Conservation (phyloP, 176 grass and related monocot species). For the Phoenix dactylifera region DNA sequence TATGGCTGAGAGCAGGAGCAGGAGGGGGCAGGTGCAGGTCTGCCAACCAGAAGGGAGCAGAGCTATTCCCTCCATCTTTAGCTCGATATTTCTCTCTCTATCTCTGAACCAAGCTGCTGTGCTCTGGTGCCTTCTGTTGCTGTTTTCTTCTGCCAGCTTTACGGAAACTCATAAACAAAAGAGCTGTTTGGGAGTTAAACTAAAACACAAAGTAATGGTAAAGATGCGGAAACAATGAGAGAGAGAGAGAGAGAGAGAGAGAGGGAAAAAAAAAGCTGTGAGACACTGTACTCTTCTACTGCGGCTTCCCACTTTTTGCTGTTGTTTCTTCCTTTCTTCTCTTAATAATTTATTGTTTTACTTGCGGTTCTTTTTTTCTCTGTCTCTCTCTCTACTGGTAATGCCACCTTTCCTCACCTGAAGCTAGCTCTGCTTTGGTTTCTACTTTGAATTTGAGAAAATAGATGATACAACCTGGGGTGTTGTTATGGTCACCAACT, state of each 20-base stretch:
- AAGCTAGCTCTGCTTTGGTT: too few species aligned
- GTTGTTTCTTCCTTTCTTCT: constrained; percentile 2
- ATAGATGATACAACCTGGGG: too few species aligned
- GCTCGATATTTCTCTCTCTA: constrained; percentile 20
- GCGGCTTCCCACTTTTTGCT: constrained; percentile 9
- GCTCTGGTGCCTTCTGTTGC: constrained; percentile 66
- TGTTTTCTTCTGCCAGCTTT: constrained; percentile 51
- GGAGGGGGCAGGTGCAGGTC: neutral
- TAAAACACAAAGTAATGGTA: constrained; percentile 7
- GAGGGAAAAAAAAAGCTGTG: neutral
- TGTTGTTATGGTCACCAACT: too few species aligned
- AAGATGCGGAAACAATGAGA: constrained; percentile 8
- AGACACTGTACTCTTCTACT: constrained; percentile 1
- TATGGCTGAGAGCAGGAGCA: constrained; percentile 1
- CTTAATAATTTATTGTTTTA: too few species aligned
- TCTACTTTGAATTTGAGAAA: too few species aligned
- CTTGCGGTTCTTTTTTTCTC: too few species aligned
- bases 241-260: constrained; percentile 5
- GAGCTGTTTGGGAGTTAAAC: constrained; percentile 11
- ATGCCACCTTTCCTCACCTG: too few species aligned
- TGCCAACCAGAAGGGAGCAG: neutral
- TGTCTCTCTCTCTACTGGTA: too few species aligned
- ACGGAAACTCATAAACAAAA: constrained; percentile 81
- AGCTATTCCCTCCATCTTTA: neutral
- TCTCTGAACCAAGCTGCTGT: constrained; percentile 47